Conservation (phyloP, 768 basidiomycete species). For the Phlebiopsis flavidoalba region DNA sequence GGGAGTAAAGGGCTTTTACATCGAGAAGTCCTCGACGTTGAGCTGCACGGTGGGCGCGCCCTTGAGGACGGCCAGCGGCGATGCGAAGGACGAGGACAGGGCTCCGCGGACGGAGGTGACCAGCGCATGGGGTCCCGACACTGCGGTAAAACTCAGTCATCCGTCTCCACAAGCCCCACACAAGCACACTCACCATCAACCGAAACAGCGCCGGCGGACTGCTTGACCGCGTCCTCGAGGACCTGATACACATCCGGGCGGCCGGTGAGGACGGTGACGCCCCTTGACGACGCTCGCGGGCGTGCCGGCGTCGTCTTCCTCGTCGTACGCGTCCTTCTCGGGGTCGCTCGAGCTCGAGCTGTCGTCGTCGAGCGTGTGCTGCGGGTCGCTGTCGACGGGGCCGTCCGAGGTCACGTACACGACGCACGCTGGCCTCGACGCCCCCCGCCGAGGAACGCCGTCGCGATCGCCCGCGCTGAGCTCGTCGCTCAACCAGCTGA, state of each 20-base stretch:
- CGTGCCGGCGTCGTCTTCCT: conserved; percentile 1
- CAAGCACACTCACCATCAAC: conserved; percentile 23
- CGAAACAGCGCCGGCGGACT: conserved; percentile 23
- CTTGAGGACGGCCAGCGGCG: conserved; percentile 12
- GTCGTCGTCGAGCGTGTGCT: conserved; percentile 1
- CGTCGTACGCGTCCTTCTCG: conserved; percentile 7
- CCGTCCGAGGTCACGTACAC: conserved; percentile 17
- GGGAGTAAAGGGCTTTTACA: conserved; percentile 8
- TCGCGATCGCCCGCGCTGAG: conserved; percentile 11
- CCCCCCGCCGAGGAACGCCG: conserved; percentile 2
- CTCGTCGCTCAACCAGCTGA: conserved; percentile 16
- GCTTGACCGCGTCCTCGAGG: conserved; percentile 20
- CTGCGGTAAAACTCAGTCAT: background rate
- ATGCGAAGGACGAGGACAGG: conserved; percentile 9
- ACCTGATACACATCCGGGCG: conserved; percentile 23
- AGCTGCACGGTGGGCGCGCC: conserved; percentile 16
- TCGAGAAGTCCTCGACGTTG: conserved; percentile 13
- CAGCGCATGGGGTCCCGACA: conserved; percentile 9
- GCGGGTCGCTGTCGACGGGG: background rate
- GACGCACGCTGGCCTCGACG: conserved; percentile 4
- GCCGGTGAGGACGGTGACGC: conserved; percentile 11
- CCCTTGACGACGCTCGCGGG: background rate
- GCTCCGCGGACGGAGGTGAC: background rate
- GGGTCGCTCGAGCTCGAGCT: background rate
- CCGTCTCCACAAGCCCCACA: background rate